These are phyloP conservation scores for Elsinoe perseae DNA, from an alignment of 2,329 filamentous ascomycete species.

Conservation along the genomic window DNA sequence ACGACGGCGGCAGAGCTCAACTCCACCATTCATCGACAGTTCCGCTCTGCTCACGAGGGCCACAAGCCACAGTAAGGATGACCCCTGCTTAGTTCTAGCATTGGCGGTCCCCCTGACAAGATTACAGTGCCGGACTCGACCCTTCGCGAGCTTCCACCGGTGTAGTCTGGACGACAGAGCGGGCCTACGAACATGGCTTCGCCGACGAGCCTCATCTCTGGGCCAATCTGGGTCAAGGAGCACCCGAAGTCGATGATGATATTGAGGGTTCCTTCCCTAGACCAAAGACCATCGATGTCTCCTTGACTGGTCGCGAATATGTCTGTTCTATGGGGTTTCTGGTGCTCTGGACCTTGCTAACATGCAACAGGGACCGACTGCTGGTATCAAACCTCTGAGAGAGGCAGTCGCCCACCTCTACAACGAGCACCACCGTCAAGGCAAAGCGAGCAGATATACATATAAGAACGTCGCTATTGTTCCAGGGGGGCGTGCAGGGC, in stretches of 20 bases:
- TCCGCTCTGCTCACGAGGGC: constrained; percentile 82
- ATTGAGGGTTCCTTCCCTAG: constrained; percentile 83
- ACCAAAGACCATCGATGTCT: constrained; percentile 69
- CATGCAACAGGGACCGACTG: constrained; percentile 57
- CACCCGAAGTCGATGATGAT: constrained; percentile 79
- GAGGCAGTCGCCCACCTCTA: constrained; percentile 87
- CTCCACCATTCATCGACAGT: constrained; percentile 80
- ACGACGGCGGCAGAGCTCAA: constrained; percentile 55
- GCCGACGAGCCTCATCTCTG: constrained; percentile 69
- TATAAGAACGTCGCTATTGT: constrained; percentile 98
- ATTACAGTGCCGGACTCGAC: constrained; percentile 83
- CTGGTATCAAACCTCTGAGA: constrained; percentile 83
- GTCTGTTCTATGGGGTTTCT: constrained; percentile 29
- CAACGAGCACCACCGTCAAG: constrained; percentile 84
- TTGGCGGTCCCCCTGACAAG: constrained; percentile 41
- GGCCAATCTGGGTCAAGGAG: constrained; percentile 92
- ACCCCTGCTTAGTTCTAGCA: constrained; percentile 61
- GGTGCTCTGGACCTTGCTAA: not conserved
- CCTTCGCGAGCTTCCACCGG: constrained; percentile 81
- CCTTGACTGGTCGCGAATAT: constrained; percentile 75
- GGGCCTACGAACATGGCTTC: constrained; percentile 82
- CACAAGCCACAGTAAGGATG: constrained; percentile 51
- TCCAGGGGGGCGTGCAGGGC: constrained; percentile 79
- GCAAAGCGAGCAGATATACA: constrained; percentile 81
- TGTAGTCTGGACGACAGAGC: constrained; percentile 87